These are phyloP conservation scores for Fusarium domesticum DNA, from an alignment of 2,329 filamentous ascomycete species.

Conservation along the genomic window DNA sequence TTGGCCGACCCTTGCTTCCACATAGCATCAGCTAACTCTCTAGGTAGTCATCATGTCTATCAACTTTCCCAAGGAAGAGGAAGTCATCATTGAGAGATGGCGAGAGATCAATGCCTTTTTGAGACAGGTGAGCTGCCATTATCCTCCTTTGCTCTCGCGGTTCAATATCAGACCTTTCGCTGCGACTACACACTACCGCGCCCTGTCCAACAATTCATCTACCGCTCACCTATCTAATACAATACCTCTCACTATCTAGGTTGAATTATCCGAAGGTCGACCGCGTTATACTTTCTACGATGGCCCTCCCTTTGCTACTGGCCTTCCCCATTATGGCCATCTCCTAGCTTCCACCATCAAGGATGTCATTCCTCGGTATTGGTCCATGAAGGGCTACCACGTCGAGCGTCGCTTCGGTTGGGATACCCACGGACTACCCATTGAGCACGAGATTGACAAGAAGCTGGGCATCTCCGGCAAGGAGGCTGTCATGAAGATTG, in stretches of 20 bases:
- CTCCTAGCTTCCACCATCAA: slow-evolving; percentile 92
- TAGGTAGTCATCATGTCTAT: slow-evolving; percentile 67
- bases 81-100: slow-evolving; percentile 80
- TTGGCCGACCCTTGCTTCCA: slow-evolving; percentile 8
- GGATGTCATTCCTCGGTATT: slow-evolving; percentile 93
- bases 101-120: slow-evolving; percentile 89
- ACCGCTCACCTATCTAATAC: slow-evolving; percentile 7
- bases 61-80: slow-evolving; percentile 89
- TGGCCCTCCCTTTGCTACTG: slow-evolving; percentile 77
- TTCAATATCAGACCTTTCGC: too few relatives aligned
- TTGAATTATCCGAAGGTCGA: slow-evolving; percentile 77
- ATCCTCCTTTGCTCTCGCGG: background rate
- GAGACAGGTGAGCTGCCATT: slow-evolving; percentile 58
- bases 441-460: slow-evolving; percentile 98
- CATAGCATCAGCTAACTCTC: slow-evolving; percentile 9
- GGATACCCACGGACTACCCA: slow-evolving; percentile 91
- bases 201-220: background rate
- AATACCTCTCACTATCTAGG: too few relatives aligned
- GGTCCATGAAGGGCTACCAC: slow-evolving; percentile 94
- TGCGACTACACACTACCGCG: background rate
- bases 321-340: slow-evolving; percentile 65
- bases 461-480: slow-evolving; percentile 85
- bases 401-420: slow-evolving; percentile 92
- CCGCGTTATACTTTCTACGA: slow-evolving; percentile 94
- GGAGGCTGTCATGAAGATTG: slow-evolving; percentile 81